These are phyloP conservation scores for Rhodosporidiobolus sp. DNA, from an alignment of 768 basidiomycete genomes.

Conservation along the genomic window DNA sequence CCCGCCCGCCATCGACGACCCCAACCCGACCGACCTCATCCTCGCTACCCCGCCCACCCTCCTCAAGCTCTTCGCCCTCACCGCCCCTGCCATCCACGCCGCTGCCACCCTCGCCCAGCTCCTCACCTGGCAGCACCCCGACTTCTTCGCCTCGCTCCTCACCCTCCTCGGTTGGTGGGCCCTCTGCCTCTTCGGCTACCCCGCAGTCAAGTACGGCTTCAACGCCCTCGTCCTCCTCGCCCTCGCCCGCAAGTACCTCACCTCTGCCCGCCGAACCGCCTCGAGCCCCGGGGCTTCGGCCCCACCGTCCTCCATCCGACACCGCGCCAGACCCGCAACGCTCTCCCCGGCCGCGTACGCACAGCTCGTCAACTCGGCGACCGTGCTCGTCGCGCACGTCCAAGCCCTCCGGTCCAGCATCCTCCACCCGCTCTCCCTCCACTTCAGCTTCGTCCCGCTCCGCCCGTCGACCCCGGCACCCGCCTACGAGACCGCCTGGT, in stretches of 20 bases:
- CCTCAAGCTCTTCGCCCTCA: slow-evolving; percentile 43
- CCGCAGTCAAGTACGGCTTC: slow-evolving; percentile 39
- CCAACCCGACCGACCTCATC: slow-evolving; percentile 42
- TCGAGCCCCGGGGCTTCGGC: not conserved
- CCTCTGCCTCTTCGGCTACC: slow-evolving; percentile 42
- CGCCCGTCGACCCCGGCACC: slow-evolving; percentile 19
- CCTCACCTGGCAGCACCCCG: slow-evolving; percentile 44
- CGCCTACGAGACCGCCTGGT: slow-evolving; percentile 38
- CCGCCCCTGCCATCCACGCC: slow-evolving; percentile 39
- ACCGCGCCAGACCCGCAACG: slow-evolving; percentile 10
- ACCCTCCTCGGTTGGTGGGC: slow-evolving; percentile 44
- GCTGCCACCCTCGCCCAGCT: slow-evolving; percentile 34
- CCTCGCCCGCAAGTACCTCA: slow-evolving; percentile 23
- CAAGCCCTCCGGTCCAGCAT: slow-evolving; percentile 23
- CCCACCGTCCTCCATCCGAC: slow-evolving; percentile 4
- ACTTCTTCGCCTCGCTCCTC: slow-evolving; percentile 40
- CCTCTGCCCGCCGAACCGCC: slow-evolving; percentile 13
- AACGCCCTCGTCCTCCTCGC: slow-evolving; percentile 33
- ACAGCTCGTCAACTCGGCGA: slow-evolving; percentile 24
- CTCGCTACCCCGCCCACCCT: slow-evolving; percentile 45
- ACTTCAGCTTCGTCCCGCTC: slow-evolving; percentile 30
- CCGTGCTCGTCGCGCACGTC: slow-evolving; percentile 35
- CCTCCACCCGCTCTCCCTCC: slow-evolving; percentile 34
- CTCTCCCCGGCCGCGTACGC: slow-evolving; percentile 34
- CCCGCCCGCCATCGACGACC: slow-evolving; percentile 24